Conservation (phyloP, 768 basidiomycete species). For the Candolleomyces efflorescens region DNA sequence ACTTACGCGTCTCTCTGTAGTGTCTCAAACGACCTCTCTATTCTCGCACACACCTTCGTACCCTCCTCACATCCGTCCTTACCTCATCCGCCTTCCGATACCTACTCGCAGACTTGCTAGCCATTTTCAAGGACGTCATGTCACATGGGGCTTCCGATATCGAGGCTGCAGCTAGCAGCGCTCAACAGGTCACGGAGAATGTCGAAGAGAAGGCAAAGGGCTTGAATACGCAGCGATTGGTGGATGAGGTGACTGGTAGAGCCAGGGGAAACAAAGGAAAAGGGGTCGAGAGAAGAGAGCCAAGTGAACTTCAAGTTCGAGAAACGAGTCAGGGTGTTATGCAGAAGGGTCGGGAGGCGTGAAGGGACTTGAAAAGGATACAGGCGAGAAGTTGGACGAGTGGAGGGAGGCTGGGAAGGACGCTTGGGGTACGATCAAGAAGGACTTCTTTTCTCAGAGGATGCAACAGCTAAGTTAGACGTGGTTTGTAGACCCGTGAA, state of each 20-base stretch:
- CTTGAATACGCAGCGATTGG: conserved; percentile 15
- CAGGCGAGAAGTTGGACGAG: neutral
- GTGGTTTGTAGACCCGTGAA: conserved; percentile 16
- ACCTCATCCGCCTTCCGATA: conserved; percentile 34
- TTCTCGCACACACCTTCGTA: conserved; percentile 25
- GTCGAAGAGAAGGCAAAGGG: conserved; percentile 21
- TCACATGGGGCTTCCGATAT: conserved; percentile 29
- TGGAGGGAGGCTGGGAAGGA: neutral
- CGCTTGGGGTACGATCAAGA: neutral
- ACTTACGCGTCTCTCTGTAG: conserved; percentile 10
- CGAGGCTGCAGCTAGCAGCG: conserved; percentile 22
- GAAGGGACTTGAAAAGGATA: conserved; percentile 1
- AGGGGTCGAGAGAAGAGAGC: neutral
- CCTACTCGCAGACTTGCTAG: conserved; percentile 26
- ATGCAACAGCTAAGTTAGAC: conserved; percentile 16
- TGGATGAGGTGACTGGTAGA: conserved; percentile 7
- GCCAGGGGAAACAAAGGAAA: neutral
- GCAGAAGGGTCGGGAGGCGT: conserved; percentile 16
- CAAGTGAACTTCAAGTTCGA: neutral
- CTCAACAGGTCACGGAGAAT: conserved; percentile 27
- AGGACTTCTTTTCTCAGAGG: conserved; percentile 18
- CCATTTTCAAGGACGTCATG: conserved; percentile 26
- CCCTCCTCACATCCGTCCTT: conserved; percentile 22
- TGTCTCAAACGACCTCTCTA: conserved; percentile 23
- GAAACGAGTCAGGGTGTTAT: conserved; percentile 16